Evolutionary conservation across 2,329 filamentous ascomycete genomes (phyloP), one percentile per base, ranked within the genome.

Genomic region (Ophiostoma sp.): DNA sequence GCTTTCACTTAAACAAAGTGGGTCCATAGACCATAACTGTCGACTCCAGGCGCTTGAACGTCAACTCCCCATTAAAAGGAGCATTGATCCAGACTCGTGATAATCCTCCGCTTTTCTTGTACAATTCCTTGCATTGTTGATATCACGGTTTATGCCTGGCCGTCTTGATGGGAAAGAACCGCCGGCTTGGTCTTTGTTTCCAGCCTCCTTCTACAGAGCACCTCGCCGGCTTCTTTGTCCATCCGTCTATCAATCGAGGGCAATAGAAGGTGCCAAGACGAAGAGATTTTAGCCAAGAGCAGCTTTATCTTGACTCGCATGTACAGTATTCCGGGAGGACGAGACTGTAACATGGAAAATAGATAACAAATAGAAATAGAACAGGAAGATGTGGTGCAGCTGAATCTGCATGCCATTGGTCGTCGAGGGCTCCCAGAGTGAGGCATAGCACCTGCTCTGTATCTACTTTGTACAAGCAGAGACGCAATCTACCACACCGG

Each of bases 211-310:
- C 52, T 57, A 13, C 52, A 23, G 20, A 31, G 27, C 3, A 31
- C 44, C 44, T 20, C 44, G 6, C 52, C 44, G 41, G 52, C 52
- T 27, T 57, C 52, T 57, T 57, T 57, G 52, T 57, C 52, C 17
- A 48, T 20, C 44, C 4, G 52, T 57, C 52, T 31, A 27, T 27
- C n/a, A 57, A 13, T 13, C 23, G 20, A 48, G 6, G 52, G 8
- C 52, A 57, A 57, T 27, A 57, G 52, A n/a, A 57, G 52, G 23
- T 57, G 52, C 52, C 52, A 57, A 57, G 52, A 23, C 52, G 23
- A 57, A 57, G 52, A 57, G 52, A 13, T 57, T 57, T 57, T 57
- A 57, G 52, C 52, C 52, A 57, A 57, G 52, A 57, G 17, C 52
- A 57, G 52, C 44, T 48, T 48, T 17, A 48, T 57, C 23, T 57